A percentile compares a stretch with the other conserved stretches of the same genome.
Evolutionary conservation across 2,329 filamentous ascomycete genomes (phyloP).

Genomic region (Aspergillus hiratsukae): DNA sequence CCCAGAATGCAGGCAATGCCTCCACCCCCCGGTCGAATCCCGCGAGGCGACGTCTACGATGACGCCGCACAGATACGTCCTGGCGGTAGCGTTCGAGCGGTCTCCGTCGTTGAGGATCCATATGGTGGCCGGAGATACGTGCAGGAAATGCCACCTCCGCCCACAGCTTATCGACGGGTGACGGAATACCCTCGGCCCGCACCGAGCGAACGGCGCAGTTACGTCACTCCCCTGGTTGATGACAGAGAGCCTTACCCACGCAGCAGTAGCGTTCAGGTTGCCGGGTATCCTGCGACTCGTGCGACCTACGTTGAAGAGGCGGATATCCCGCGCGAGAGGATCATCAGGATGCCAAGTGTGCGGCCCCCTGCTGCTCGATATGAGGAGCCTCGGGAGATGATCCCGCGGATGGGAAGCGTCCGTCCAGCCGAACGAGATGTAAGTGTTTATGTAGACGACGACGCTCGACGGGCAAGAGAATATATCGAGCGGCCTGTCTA

Average conservation of each 20-base stretch:
- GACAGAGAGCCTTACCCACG: constrained; percentile 34
- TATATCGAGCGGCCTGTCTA: constrained; percentile 45
- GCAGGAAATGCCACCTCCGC: constrained; percentile 44
- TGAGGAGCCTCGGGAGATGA: constrained; percentile 37
- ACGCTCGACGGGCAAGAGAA: constrained; percentile 40
- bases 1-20: constrained; percentile 32
- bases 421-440: constrained; percentile 40
- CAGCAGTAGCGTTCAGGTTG: constrained; percentile 38
- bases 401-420: constrained; percentile 40
- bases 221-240: constrained; percentile 26
- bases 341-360: constrained; percentile 54
- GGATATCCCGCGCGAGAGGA: constrained; percentile 53
- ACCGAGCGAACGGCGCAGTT: constrained; percentile 28
- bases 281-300: constrained; percentile 37
- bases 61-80: constrained; percentile 26
- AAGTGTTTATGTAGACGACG: constrained; percentile 42
- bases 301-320: constrained; percentile 60
- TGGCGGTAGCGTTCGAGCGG: constrained; percentile 33
- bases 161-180: constrained; percentile 37
- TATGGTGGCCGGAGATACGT: constrained; percentile 38
- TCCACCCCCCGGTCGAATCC: constrained; percentile 28
- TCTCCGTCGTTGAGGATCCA: constrained; percentile 41
- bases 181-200: constrained; percentile 32
- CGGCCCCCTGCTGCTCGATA: constrained; percentile 49
- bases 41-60: constrained; percentile 31